Evolutionary conservation across 2,329 filamentous ascomycete species (phyloP).

Genomic region (Dactylellina drechsleri): DNA sequence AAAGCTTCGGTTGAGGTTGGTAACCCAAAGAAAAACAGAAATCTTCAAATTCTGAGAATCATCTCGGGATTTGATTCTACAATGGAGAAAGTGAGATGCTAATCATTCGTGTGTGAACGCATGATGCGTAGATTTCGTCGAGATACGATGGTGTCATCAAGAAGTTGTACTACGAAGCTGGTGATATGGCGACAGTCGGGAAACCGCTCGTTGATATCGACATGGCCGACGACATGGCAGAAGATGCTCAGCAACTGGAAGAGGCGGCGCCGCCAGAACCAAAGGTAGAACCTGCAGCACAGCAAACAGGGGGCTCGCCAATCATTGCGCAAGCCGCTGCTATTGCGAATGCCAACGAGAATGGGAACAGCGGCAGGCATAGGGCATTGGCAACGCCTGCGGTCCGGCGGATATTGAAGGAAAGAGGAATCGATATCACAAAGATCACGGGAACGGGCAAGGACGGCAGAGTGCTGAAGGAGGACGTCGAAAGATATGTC

Average conservation of each 20-base stretch:
- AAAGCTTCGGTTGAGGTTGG: slow-evolving; percentile 78
- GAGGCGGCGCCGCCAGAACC: slow-evolving; percentile 42
- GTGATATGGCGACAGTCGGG: slow-evolving; percentile 95
- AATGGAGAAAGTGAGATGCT: neutral
- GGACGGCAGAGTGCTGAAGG: slow-evolving; percentile 90
- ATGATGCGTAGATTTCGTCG: slow-evolving; percentile 76
- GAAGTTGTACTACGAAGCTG: slow-evolving; percentile 92
- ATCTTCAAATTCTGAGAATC: too few relatives aligned
- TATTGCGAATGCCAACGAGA: slow-evolving; percentile 15
- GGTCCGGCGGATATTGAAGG: slow-evolving; percentile 85
- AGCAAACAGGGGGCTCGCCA: slow-evolving; percentile 18
- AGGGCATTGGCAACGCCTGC: slow-evolving; percentile 83
- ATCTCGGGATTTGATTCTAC: neutral
- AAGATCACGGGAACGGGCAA: slow-evolving; percentile 85
- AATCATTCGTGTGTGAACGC: neutral
- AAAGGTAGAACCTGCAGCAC: slow-evolving; percentile 25
- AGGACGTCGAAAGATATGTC: slow-evolving; percentile 82
- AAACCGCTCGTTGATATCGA: slow-evolving; percentile 96
- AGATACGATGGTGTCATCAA: slow-evolving; percentile 95
- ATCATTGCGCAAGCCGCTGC: slow-evolving; percentile 3
- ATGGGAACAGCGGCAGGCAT: slow-evolving; percentile 60
- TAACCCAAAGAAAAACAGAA: neutral
- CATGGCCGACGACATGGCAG: slow-evolving; percentile 64
- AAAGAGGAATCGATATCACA: slow-evolving; percentile 79
- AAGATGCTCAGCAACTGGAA: slow-evolving; percentile 51